A percentile compares a stretch with the other conserved stretches of the same genome.
Conservation (phyloP, 2,329 filamentous ascomycete species). For the Colletotrichum sp. region DNA sequence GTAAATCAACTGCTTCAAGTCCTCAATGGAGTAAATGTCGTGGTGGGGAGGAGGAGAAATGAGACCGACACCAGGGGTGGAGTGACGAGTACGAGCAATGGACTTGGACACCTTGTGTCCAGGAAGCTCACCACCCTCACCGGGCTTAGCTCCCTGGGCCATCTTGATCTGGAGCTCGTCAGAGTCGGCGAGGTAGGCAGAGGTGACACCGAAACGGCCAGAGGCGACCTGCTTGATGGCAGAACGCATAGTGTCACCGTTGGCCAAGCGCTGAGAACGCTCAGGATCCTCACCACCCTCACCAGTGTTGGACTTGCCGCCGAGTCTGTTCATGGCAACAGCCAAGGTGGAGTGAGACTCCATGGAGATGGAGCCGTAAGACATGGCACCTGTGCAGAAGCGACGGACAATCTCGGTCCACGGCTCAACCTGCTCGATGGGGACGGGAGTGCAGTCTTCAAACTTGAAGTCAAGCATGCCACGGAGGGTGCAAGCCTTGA, state of each 20-base stretch:
- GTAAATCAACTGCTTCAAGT: slow-evolving; percentile 97
- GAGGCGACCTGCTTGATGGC: slow-evolving; percentile 98
- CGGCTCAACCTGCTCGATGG: slow-evolving; percentile 95
- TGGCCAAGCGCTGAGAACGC: slow-evolving; percentile 83
- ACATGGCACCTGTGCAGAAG: slow-evolving; percentile 98
- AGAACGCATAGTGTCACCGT: slow-evolving; percentile 95
- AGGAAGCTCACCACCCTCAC: slow-evolving; percentile 95
- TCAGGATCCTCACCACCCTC: slow-evolving; percentile 97
- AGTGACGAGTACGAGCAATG: slow-evolving; percentile 93
- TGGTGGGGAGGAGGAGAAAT: slow-evolving; percentile 97
- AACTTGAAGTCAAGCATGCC: slow-evolving; percentile 97
- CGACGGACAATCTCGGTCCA: slow-evolving; percentile 98
- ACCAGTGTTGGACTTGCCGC: slow-evolving; percentile 96
- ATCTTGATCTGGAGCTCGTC: slow-evolving; percentile 99
- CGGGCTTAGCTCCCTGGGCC: slow-evolving; percentile 97
- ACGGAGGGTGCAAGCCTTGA: slow-evolving; percentile 94
- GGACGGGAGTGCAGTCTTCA: slow-evolving; percentile 81
- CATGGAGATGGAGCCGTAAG: slow-evolving; percentile 98
- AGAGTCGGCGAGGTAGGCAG: slow-evolving; percentile 90
- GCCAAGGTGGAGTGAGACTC: slow-evolving; percentile 96
- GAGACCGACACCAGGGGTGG: slow-evolving; percentile 92
- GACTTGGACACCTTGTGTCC: slow-evolving; percentile 96
- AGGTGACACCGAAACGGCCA: slow-evolving; percentile 94
- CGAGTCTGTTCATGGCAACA: slow-evolving; percentile 95
- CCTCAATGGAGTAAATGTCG: slow-evolving; percentile 98